Evolutionary conservation across 768 basidiomycete species (phyloP).

Genomic region (Cystobasidium tubakii): DNA sequence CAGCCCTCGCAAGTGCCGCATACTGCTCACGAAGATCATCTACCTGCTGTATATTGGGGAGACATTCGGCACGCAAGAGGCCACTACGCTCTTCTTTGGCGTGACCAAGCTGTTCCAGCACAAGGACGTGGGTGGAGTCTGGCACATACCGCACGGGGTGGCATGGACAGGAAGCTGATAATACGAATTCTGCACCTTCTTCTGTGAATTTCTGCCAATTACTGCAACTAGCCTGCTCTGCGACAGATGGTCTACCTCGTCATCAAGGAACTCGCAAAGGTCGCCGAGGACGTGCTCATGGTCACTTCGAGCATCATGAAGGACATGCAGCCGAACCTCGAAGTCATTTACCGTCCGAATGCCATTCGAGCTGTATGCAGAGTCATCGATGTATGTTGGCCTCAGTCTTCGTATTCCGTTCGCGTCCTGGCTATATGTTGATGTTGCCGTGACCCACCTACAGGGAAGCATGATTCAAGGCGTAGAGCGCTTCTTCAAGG

Average conservation of each 20-base stretch:
- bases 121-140: slow-evolving; percentile 72
- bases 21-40: slow-evolving; percentile 90
- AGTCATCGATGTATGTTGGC: slow-evolving; percentile 82
- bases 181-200: too few relatives aligned
- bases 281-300: slow-evolving; percentile 99
- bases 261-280: slow-evolving; percentile 90
- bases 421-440: neutral
- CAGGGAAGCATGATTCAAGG: slow-evolving; percentile 99
- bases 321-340: slow-evolving; percentile 98
- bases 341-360: slow-evolving; percentile 97
- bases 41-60: slow-evolving; percentile 95
- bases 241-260: slow-evolving; percentile 97
- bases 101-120: slow-evolving; percentile 98
- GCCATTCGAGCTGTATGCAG: slow-evolving; percentile 91
- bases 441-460: neutral
- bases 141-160: neutral
- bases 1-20: slow-evolving; percentile 57
- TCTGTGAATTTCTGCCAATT: neutral
- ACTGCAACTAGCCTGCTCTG: slow-evolving; percentile 67
- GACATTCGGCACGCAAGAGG: slow-evolving; percentile 88
- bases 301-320: slow-evolving; percentile 99
- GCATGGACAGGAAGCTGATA: neutral
- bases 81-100: slow-evolving; percentile 95
- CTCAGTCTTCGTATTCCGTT: neutral
- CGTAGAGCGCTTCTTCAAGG: slow-evolving; percentile 97